phyloP scores from a whole-genome alignment of 345 rosid species.

The Balakata baccata region DNA sequence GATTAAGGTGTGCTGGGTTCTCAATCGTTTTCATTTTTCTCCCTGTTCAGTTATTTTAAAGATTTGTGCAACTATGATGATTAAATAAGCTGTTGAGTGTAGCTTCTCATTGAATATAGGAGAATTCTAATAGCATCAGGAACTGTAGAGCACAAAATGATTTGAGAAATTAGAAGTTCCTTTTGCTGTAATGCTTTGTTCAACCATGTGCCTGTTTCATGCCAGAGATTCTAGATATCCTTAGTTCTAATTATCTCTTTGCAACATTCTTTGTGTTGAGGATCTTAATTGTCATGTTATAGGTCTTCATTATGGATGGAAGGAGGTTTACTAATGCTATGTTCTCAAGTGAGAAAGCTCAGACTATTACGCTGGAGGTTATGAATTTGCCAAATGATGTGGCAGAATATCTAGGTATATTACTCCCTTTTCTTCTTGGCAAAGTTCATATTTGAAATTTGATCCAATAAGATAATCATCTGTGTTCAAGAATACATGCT shows the following conservation, averaged over 20 bases:
- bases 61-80: not conserved
- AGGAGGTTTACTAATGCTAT: conserved; percentile 76
- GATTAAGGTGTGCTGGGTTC: conserved; percentile 46
- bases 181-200: not conserved
- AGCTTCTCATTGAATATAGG: not conserved
- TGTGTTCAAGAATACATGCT: not conserved
- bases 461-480: not conserved
- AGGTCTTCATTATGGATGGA: conserved; percentile 90
- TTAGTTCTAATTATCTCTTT: not conserved
- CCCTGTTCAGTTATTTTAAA: not conserved
- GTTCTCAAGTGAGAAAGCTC: conserved; percentile 68
- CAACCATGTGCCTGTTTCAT: not conserved
- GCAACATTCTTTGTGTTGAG: conserved; percentile 13
- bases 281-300: conserved; percentile 12
- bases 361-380: conserved; percentile 64
- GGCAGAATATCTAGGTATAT: conserved; percentile 65
- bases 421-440: not conserved
- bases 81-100: not conserved
- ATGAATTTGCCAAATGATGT: conserved; percentile 92
- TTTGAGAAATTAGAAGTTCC: not conserved
- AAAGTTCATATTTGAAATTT: not conserved
- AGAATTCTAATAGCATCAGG: not conserved
- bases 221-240: not conserved
- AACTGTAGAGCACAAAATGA: not conserved
- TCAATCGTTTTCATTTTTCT: not conserved